phyloP scores from a whole-genome alignment of 1,139 yeast genomes.

The Geotrichum europaeum region DNA sequence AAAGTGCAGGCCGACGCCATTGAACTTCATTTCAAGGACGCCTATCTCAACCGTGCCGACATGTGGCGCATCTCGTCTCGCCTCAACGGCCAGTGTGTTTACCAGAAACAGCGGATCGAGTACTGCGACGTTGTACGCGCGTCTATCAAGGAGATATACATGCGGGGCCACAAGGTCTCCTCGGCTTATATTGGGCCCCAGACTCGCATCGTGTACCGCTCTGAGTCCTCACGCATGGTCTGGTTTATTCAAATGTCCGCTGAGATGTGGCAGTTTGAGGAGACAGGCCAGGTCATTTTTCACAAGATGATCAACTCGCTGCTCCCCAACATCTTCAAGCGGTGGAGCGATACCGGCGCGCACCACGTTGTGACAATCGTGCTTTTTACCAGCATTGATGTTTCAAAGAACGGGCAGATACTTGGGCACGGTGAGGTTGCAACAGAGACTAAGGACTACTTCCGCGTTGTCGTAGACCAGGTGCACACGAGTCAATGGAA shows the following conservation, averaged over 20 bases:
- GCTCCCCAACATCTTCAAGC: constrained; percentile 78
- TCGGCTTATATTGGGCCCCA: constrained; percentile 63
- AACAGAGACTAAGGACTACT: constrained; percentile 65
- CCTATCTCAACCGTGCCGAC: constrained; percentile 78
- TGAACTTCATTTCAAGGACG: constrained; percentile 74
- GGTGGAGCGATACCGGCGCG: constrained; percentile 80
- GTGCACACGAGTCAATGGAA: constrained; percentile 81
- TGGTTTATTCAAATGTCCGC: constrained; percentile 81
- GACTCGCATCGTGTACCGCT: constrained; percentile 77
- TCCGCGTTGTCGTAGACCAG: constrained; percentile 90
- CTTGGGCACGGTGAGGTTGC: constrained; percentile 62
- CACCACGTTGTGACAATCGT: constrained; percentile 93
- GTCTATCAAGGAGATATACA: constrained; percentile 61
- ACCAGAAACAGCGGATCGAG: constrained; percentile 56
- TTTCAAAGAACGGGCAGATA: constrained; percentile 34
- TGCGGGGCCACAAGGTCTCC: constrained; percentile 50
- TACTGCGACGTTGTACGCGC: constrained; percentile 62
- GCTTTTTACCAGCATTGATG: constrained; percentile 73
- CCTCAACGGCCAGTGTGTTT: constrained; percentile 58
- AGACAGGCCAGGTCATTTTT: constrained; percentile 88
- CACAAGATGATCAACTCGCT: constrained; percentile 86
- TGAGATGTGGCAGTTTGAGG: constrained; percentile 98
- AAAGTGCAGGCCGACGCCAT: constrained; percentile 70
- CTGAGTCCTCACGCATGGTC: constrained; percentile 80
- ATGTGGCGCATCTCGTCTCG: constrained; percentile 80